These are phyloP conservation scores for Sclerotinia glacialis DNA, from an alignment of 2,329 filamentous ascomycete genomes.

Conservation along the genomic window DNA sequence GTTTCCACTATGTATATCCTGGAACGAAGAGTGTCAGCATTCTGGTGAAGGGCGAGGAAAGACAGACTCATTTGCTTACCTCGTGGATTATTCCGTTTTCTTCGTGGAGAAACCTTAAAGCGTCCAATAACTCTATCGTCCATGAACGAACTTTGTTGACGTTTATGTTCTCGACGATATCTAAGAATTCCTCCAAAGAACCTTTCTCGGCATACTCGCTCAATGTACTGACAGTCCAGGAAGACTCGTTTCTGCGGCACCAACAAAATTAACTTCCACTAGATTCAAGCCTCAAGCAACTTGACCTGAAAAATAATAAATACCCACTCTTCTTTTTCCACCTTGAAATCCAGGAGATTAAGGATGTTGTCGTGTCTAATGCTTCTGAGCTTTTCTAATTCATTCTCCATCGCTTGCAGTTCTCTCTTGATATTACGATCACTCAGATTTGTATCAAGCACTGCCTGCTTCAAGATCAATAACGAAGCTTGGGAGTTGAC, in stretches of 20 bases:
- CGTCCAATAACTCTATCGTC: conserved; percentile 90
- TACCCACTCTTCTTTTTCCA: conserved; percentile 54
- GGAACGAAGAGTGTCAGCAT: neutral
- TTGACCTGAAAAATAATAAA: too few relatives aligned
- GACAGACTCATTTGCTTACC: neutral
- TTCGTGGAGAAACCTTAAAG: conserved; percentile 77
- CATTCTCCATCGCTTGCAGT: conserved; percentile 71
- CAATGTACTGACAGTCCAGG: conserved; percentile 73
- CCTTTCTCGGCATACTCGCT: conserved; percentile 78
- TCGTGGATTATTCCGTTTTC: conserved; percentile 78
- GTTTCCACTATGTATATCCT: conserved; percentile 73
- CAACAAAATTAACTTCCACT: conserved; percentile 31
- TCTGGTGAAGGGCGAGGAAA: neutral
- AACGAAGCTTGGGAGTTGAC: conserved; percentile 52
- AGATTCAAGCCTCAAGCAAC: neutral
- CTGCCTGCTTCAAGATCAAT: conserved; percentile 70
- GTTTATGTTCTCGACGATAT: conserved; percentile 71
- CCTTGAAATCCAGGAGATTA: conserved; percentile 78
- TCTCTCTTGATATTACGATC: conserved; percentile 67
- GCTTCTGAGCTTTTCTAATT: conserved; percentile 72
- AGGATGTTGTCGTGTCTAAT: conserved; percentile 75
- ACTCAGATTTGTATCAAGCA: conserved; percentile 55
- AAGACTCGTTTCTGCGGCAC: conserved; percentile 38
- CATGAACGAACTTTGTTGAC: conserved; percentile 77
- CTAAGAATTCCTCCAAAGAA: conserved; percentile 76